Percentiles rank a stretch among this genome's conserved stretches.
Evolutionary conservation across 805 yeast species (phyloP).

Genomic region (Ogataea kodamae): DNA sequence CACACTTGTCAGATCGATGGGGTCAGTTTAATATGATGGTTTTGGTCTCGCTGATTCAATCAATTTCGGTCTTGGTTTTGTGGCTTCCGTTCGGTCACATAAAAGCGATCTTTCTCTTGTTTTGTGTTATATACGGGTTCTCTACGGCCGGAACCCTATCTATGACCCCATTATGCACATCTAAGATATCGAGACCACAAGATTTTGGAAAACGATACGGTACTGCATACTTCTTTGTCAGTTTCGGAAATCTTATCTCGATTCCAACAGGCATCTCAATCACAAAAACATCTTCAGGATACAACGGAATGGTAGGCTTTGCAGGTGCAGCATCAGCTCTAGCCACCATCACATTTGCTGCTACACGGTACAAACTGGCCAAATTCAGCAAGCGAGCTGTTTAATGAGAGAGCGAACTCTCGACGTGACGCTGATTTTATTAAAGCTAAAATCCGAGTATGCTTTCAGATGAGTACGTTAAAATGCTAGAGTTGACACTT

Average conservation of each 20-base stretch:
- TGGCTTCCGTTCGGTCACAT: slow-evolving; percentile 65
- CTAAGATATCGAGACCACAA: slow-evolving; percentile 57
- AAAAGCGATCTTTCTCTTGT: slow-evolving; percentile 43
- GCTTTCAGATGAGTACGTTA: slow-evolving; percentile 28
- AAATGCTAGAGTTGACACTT: slow-evolving; percentile 25
- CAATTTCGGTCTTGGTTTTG: slow-evolving; percentile 42
- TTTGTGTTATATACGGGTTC: slow-evolving; percentile 55
- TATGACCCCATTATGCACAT: slow-evolving; percentile 66
- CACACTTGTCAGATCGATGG: slow-evolving; percentile 40
- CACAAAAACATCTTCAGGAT: slow-evolving; percentile 30
- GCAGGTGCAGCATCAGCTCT: slow-evolving; percentile 30
- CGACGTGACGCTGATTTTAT: slow-evolving; percentile 1
- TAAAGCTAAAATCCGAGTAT: slow-evolving; percentile 24
- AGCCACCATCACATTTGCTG: slow-evolving; percentile 5
- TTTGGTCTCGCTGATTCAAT: slow-evolving; percentile 37
- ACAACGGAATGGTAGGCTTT: slow-evolving; percentile 32
- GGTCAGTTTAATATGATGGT: slow-evolving; percentile 44
- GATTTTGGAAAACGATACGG: slow-evolving; percentile 73
- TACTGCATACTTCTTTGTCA: slow-evolving; percentile 52
- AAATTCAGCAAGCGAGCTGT: slow-evolving; percentile 17
- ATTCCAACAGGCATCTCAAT: slow-evolving; percentile 43
- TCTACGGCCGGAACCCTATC: slow-evolving; percentile 60
- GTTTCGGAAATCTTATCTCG: slow-evolving; percentile 42
- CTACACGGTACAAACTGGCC: slow-evolving; percentile 26
- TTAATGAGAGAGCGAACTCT: slow-evolving; percentile 1